phyloP scores from a whole-genome alignment of 257 asterid species.

The Jasminum sambac region DNA sequence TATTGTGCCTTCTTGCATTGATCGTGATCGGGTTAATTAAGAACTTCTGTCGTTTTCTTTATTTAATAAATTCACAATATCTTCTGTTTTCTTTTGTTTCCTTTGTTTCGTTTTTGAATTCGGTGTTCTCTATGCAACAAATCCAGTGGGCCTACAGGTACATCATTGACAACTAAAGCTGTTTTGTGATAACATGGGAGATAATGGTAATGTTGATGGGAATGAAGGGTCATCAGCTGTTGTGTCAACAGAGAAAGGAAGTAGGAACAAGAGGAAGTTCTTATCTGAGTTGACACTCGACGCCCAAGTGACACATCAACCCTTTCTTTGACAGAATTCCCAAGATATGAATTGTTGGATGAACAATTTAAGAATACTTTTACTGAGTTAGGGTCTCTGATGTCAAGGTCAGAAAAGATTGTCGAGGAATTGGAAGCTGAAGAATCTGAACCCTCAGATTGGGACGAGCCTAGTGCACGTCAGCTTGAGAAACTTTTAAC shows the following conservation, averaged over 20 bases:
- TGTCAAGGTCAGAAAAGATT: conserved; percentile 28
- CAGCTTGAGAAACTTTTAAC: conserved; percentile 61
- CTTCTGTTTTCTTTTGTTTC: conserved; percentile 13
- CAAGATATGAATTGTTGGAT: conserved; percentile 54
- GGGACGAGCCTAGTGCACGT: conserved; percentile 58
- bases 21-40: conserved; percentile 10
- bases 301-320: conserved; percentile 30
- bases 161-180: conserved; percentile 4
- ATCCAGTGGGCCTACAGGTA: conserved; percentile 14
- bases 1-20: conserved; percentile 17
- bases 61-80: conserved; percentile 10
- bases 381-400: conserved; percentile 35
- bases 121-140: not conserved
- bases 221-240: conserved; percentile 28
- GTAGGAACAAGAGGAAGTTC: conserved; percentile 67
- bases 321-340: conserved; percentile 50
- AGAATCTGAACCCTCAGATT: conserved; percentile 37
- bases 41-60: conserved; percentile 1
- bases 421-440: conserved; percentile 31
- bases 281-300: conserved; percentile 43
- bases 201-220: conserved; percentile 28
- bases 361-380: conserved; percentile 34
- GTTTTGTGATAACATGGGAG: conserved; percentile 40
- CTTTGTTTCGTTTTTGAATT: conserved; percentile 6
- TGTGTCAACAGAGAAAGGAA: conserved; percentile 40